These are phyloP conservation scores for Sporisorium scitamineum DNA, from an alignment of 1,284 basidiomycete genomes.

Conservation along the genomic window DNA sequence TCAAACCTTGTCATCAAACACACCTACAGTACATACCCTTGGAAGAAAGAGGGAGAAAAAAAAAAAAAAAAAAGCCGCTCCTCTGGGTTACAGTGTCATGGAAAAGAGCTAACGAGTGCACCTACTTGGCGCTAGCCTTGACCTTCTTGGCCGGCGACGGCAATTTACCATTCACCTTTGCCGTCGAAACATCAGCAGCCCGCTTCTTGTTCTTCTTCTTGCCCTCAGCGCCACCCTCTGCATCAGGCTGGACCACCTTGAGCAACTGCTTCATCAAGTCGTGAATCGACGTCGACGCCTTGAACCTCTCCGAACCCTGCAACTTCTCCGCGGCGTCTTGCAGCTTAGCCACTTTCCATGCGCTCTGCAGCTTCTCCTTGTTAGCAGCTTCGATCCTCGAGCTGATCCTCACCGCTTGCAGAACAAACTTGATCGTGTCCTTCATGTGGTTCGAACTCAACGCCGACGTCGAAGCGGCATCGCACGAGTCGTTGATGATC, in stretches of 20 bases:
- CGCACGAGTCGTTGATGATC: conserved; percentile 74
- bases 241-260: conserved; percentile 46
- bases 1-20: not conserved
- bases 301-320: conserved; percentile 44
- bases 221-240: conserved; percentile 24
- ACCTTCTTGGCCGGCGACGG: conserved; percentile 42
- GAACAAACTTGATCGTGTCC: conserved; percentile 80
- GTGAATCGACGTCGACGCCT: conserved; percentile 70
- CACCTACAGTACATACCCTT: not conserved
- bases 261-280: conserved; percentile 74
- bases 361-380: conserved; percentile 30
- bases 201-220: conserved; percentile 40
- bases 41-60: not conserved
- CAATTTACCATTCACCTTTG: conserved; percentile 9
- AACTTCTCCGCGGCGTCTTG: conserved; percentile 35
- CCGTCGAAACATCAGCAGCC: conserved; percentile 16
- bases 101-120: not conserved
- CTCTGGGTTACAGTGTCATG: not conserved
- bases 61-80: too few relatives aligned
- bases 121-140: conserved; percentile 34
- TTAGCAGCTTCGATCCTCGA: conserved; percentile 70
- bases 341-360: conserved; percentile 70
- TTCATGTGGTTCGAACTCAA: conserved; percentile 80
- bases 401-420: conserved; percentile 78
- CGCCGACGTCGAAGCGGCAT: conserved; percentile 67